Percentiles rank a stretch among this genome's conserved stretches.
Evolutionary conservation across 176 grass and related monocot genomes (phyloP).

Genomic region (Musa acuminata): DNA sequence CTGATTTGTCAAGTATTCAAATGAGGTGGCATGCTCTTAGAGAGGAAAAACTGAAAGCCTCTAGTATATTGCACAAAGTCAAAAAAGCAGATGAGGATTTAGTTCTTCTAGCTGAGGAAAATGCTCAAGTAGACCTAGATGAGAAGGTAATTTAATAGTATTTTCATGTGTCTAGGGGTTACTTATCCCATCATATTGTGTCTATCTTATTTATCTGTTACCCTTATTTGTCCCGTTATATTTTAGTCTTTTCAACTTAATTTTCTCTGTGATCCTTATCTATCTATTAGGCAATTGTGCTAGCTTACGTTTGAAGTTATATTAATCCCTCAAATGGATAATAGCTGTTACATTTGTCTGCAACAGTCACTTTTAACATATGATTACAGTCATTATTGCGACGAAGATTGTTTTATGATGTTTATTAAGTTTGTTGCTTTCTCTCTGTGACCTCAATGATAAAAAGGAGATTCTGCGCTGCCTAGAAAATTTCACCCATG

Average conservation of each 20-base stretch:
- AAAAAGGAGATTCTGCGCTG: background rate
- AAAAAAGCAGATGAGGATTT: conserved; percentile 64
- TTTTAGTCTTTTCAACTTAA: background rate
- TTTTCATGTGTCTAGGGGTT: background rate
- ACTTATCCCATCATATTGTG: background rate
- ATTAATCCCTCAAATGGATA: background rate
- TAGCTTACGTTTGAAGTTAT: background rate
- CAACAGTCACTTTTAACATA: background rate
- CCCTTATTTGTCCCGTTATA: background rate
- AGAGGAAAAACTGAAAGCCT: conserved; percentile 72
- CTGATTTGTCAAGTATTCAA: conserved; percentile 62
- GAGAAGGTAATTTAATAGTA: conserved; percentile 49
- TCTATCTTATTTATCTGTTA: no score
- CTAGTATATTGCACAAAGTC: conserved; percentile 36
- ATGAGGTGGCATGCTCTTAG: conserved; percentile 67
- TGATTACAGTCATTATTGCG: no score
- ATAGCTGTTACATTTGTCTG: background rate
- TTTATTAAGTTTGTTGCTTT: background rate
- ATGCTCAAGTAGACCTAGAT: conserved; percentile 44
- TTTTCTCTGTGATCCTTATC: background rate
- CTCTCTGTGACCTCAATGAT: background rate
- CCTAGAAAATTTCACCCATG: background rate
- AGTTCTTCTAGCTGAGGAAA: conserved; percentile 48
- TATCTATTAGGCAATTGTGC: background rate
- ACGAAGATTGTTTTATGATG: no score